Percentiles rank a stretch among this genome's conserved stretches.
phyloP scores from a whole-genome alignment of 495 filamentous ascomycete species.

The Schizothecium vesticola region DNA sequence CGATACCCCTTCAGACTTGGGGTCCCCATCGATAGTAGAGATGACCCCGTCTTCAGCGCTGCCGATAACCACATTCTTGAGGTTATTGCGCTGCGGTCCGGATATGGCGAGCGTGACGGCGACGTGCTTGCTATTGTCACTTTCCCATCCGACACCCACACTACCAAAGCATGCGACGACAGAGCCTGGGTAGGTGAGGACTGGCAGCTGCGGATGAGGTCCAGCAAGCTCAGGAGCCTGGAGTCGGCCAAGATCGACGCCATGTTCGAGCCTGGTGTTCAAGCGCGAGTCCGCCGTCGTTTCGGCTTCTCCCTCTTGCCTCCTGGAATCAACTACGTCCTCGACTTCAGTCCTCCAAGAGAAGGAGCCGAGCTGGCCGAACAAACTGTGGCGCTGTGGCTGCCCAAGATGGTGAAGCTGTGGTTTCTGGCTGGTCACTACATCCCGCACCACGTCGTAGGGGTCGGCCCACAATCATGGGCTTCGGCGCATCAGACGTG shows the following conservation, averaged over 20 bases:
- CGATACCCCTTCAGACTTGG: not conserved
- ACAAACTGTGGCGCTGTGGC: constrained; percentile 52
- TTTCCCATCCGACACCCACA: constrained; percentile 31
- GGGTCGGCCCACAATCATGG: not conserved
- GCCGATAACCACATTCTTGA: constrained; percentile 22
- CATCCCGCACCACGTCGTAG: constrained; percentile 30
- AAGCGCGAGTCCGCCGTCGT: constrained; percentile 26
- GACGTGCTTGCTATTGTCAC: constrained; percentile 55
- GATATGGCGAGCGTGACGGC: constrained; percentile 34
- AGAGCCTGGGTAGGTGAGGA: constrained; percentile 14
- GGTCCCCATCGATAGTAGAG: not conserved
- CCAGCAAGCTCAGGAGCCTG: constrained; percentile 40
- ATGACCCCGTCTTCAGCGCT: constrained; percentile 8
- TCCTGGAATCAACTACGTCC: constrained; percentile 45
- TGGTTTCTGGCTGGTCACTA: constrained; percentile 44
- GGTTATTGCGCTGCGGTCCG: constrained; percentile 12
- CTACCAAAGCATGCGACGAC: not conserved
- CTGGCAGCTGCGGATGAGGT: constrained; percentile 41
- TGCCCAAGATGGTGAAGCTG: constrained; percentile 44
- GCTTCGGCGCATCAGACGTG: not conserved
- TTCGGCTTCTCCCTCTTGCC: constrained; percentile 33
- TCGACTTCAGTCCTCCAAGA: constrained; percentile 57
- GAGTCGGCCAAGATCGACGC: constrained; percentile 46
- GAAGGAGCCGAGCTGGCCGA: constrained; percentile 57
- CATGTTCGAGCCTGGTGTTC: constrained; percentile 41